phyloP scores from a whole-genome alignment of 2,329 filamentous ascomycete species.

The Phaeophleospora eucalypticola region DNA sequence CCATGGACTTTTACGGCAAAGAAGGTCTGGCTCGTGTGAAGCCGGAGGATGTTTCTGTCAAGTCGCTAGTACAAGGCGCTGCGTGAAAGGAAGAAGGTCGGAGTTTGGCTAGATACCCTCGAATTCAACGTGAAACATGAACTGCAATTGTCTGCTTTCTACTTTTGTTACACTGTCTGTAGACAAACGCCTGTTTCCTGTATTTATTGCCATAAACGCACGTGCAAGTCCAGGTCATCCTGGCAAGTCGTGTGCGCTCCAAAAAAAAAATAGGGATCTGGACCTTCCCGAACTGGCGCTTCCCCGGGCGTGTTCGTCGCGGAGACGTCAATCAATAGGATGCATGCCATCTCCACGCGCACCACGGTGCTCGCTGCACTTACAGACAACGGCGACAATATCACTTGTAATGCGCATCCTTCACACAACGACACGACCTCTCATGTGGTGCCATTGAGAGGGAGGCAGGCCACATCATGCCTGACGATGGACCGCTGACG shows the following conservation, averaged over 20 bases:
- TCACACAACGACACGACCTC: background rate
- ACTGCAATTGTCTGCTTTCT: background rate
- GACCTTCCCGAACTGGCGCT: background rate
- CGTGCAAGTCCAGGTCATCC: background rate
- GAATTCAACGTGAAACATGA: background rate
- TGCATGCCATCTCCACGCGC: background rate
- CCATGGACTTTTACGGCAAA: constrained; percentile 97
- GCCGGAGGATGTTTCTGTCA: constrained; percentile 27
- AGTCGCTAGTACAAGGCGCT: constrained; percentile 1
- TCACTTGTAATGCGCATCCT: background rate
- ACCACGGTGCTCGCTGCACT: background rate
- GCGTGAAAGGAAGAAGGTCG: background rate
- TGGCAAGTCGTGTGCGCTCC: background rate
- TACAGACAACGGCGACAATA: background rate
- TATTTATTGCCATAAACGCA: background rate
- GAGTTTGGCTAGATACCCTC: background rate
- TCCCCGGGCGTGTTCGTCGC: background rate
- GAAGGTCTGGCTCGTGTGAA: constrained; percentile 82
- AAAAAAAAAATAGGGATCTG: background rate
- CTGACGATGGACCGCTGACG: background rate
- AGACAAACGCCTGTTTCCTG: too few relatives aligned
- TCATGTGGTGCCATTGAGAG: background rate
- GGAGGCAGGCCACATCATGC: background rate
- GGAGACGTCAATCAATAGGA: background rate
- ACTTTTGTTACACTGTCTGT: too few relatives aligned